Evolutionary conservation across 352 stramenopile genomes (phyloP).

Genomic region (Phytophthora citrophthora): DNA sequence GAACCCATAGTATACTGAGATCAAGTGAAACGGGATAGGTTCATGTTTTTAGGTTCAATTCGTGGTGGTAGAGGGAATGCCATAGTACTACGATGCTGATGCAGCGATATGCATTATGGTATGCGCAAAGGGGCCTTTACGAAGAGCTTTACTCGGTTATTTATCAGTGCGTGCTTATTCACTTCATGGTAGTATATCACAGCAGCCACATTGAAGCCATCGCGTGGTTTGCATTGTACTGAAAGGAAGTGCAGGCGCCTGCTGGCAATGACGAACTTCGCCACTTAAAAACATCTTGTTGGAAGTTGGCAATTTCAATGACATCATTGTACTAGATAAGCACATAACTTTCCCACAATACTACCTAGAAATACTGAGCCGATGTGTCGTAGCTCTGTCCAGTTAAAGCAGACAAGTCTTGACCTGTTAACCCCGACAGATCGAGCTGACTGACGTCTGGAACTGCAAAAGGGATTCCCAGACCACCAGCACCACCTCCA

Average conservation of each 20-base stretch:
- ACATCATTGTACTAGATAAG: no score
- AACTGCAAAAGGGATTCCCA: conserved; percentile 23
- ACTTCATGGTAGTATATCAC: no score
- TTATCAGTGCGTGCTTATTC: no score
- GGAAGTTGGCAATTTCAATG: no score
- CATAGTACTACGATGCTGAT: background rate
- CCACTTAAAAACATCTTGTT: no score
- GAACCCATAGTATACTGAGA: conserved; percentile 5
- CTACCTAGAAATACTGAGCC: background rate
- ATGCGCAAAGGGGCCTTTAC: no score
- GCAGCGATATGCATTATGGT: conserved; percentile 3
- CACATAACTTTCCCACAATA: no score
- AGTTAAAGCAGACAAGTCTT: conserved; percentile 13
- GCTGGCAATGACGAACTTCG: no score
- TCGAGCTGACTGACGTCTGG: conserved; percentile 29
- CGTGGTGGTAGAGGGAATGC: conserved; percentile 14
- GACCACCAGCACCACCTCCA: conserved; percentile 1
- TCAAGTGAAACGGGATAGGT: conserved; percentile 10
- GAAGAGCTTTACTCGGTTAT: no score
- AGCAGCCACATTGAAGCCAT: no score
- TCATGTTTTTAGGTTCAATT: conserved; percentile 14
- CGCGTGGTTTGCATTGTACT: no score
- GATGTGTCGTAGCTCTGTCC: background rate
- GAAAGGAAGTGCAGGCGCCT: no score
- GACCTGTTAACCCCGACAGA: conserved; percentile 9